phyloP scores from a whole-genome alignment of 139 green algal genomes.

The Diplosphaera chodatii region DNA sequence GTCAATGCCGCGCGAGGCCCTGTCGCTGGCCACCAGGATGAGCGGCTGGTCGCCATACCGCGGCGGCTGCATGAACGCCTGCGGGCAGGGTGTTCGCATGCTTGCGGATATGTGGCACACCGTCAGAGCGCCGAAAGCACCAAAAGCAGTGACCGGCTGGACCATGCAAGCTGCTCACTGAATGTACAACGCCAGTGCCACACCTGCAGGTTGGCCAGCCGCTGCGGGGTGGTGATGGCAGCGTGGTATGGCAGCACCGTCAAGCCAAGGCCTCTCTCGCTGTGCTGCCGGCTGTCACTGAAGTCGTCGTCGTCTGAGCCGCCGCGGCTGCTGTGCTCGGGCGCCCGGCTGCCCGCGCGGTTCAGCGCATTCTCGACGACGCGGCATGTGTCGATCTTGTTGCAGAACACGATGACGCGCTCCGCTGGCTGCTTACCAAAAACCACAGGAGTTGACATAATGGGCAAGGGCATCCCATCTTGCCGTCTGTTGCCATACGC shows the following conservation, averaged over 20 bases:
- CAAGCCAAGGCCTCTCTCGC: not conserved
- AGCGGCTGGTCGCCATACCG: conserved; percentile 8
- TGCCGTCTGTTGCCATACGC: no score
- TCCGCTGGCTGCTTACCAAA: conserved; percentile 9
- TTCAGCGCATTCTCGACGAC: conserved; percentile 85
- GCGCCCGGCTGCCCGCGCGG: conserved; percentile 12
- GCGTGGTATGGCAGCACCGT: conserved; percentile 79
- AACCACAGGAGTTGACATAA: no score
- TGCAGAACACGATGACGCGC: conserved; percentile 74
- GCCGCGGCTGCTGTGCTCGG: not conserved
- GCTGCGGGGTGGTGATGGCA: conserved; percentile 54
- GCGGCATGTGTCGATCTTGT: conserved; percentile 89
- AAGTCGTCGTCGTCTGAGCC: not conserved
- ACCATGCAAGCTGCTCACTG: no score
- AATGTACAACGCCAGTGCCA: no score
- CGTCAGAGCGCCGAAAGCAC: no score
- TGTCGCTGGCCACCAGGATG: conserved; percentile 74
- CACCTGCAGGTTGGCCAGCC: conserved; percentile 40
- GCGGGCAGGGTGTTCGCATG: not conserved
- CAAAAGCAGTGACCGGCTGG: no score
- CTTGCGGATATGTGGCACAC: no score
- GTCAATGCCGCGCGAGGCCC: conserved; percentile 73
- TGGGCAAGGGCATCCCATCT: no score
- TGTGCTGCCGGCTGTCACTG: not conserved
- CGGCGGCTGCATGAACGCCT: conserved; percentile 46